Evolutionary conservation across 495 filamentous ascomycete genomes (phyloP).

Genomic region (Collariella sp.): DNA sequence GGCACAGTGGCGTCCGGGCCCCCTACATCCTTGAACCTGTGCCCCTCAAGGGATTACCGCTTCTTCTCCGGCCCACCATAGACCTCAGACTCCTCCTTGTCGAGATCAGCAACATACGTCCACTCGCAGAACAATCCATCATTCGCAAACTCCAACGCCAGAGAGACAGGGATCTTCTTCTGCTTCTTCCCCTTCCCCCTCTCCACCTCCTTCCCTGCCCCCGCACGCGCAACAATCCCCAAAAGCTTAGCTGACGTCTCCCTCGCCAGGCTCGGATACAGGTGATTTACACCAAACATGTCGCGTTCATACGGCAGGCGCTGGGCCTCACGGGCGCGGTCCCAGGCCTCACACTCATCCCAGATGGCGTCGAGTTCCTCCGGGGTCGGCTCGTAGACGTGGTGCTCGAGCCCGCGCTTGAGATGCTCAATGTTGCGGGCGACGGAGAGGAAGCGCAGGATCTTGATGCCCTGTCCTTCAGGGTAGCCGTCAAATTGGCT

Average conservation of each 20-base stretch:
- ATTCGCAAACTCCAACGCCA: slow-evolving; percentile 3
- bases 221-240: slow-evolving; percentile 5
- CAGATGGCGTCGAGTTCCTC: slow-evolving; percentile 2
- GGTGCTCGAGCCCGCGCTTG: slow-evolving; percentile 11
- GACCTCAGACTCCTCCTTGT: slow-evolving; percentile 14
- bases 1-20: background rate
- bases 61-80: slow-evolving; percentile 6
- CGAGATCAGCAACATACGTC: slow-evolving; percentile 12
- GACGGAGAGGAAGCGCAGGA: slow-evolving; percentile 9
- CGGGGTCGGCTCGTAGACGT: slow-evolving; percentile 7
- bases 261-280: slow-evolving; percentile 5
- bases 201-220: background rate
- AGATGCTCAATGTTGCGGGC: slow-evolving; percentile 11
- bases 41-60: slow-evolving; percentile 4
- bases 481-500: slow-evolving; percentile 13
- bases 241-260: slow-evolving; percentile 5
- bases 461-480: slow-evolving; percentile 7
- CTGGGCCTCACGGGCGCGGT: background rate
- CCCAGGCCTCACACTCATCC: slow-evolving; percentile 8
- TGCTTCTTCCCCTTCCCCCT: background rate
- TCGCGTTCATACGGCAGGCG: background rate
- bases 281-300: background rate
- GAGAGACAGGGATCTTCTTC: slow-evolving; percentile 8
- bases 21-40: slow-evolving; percentile 11
- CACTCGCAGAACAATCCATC: slow-evolving; percentile 12